These are phyloP conservation scores for Plectosphaerella sp. DNA, from an alignment of 2,329 filamentous ascomycete genomes.

Conservation along the genomic window DNA sequence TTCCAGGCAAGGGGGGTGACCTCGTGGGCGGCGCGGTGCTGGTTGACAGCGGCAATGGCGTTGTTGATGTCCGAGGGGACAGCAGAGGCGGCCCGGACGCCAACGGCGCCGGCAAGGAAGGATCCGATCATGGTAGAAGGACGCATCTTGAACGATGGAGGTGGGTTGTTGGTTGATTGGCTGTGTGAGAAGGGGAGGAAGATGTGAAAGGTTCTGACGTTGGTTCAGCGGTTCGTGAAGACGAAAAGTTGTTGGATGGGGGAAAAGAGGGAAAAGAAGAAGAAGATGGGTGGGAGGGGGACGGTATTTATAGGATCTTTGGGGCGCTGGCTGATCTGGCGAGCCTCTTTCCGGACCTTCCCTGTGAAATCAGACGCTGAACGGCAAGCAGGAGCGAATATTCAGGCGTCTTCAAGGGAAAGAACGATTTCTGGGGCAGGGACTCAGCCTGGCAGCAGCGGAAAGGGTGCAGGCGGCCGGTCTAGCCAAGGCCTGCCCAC, in stretches of 20 bases:
- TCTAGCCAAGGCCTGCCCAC: too few relatives aligned
- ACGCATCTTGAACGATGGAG: conserved; percentile 1
- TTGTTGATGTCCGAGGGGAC: neutral
- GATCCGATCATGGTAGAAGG: neutral
- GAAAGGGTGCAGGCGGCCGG: too few relatives aligned
- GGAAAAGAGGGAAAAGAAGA: neutral
- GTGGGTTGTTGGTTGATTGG: neutral
- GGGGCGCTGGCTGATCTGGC: neutral
- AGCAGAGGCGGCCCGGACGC: neutral
- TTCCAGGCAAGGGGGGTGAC: conserved; percentile 16
- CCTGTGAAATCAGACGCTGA: too few relatives aligned
- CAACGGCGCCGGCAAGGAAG: neutral
- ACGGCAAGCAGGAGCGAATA: too few relatives aligned
- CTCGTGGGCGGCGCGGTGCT: neutral
- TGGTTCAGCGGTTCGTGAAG: too few relatives aligned
- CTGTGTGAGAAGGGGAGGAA: neutral
- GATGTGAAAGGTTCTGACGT: neutral
- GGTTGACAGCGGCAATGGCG: neutral
- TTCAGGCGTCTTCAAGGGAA: too few relatives aligned
- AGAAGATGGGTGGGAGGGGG: neutral
- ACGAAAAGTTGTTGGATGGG: neutral
- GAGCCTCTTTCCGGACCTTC: too few relatives aligned
- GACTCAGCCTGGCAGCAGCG: too few relatives aligned
- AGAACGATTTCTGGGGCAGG: too few relatives aligned
- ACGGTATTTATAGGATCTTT: neutral